A percentile compares a stretch with the other conserved stretches of the same genome.
These are phyloP conservation scores for Starmerella powellii DNA, from an alignment of 805 yeast genomes.

Conservation along the genomic window DNA sequence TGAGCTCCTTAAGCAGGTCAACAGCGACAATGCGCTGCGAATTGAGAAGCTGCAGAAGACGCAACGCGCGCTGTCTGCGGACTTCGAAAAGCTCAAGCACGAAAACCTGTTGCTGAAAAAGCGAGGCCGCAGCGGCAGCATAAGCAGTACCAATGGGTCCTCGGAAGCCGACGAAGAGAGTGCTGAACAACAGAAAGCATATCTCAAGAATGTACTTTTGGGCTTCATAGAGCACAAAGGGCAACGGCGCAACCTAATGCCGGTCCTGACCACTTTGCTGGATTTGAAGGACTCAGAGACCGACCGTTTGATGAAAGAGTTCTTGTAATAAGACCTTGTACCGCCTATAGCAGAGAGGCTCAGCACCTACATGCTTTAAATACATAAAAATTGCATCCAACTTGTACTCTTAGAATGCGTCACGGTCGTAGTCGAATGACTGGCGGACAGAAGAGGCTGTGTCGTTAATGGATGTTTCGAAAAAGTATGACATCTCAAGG, in stretches of 20 bases:
- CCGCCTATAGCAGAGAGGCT: too few species aligned
- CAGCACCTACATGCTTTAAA: too few species aligned
- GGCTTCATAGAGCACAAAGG: constrained; percentile 88
- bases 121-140: constrained; percentile 3
- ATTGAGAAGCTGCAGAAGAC: constrained; percentile 29
- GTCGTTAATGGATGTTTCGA: neutral
- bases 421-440: constrained; percentile 10
- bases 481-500: constrained; percentile 7
- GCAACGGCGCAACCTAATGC: constrained; percentile 73
- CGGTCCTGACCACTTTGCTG: constrained; percentile 69
- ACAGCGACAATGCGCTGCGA: constrained; percentile 29
- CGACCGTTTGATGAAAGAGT: constrained; percentile 42
- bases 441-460: neutral
- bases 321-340: constrained; percentile 29
- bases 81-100: constrained; percentile 25
- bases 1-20: constrained; percentile 27
- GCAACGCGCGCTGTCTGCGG: constrained; percentile 28
- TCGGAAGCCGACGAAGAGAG: constrained; percentile 6
- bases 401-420: constrained; percentile 1
- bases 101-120: constrained; percentile 18
- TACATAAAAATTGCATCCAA: neutral
- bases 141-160: too few species aligned
- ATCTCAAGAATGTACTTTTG: constrained; percentile 75
- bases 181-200: constrained; percentile 46
- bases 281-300: constrained; percentile 62